Conservation (phyloP, 192 early-diverging fungal genomes). For the Podochytrium sp. region DNA sequence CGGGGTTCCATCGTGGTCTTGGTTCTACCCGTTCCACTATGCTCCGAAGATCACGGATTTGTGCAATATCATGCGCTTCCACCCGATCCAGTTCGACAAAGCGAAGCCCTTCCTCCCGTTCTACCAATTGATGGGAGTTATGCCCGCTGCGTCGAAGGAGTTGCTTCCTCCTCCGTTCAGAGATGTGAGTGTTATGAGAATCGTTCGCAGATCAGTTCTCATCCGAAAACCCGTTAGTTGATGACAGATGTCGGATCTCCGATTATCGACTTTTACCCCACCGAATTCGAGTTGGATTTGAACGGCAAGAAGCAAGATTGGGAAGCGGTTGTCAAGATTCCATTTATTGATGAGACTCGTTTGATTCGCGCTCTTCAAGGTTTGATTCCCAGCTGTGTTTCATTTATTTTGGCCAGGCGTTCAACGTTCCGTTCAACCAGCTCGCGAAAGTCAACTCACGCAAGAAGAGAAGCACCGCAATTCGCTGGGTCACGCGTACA, state of each 20-base stretch:
- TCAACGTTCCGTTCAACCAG: slow-evolving; percentile 17
- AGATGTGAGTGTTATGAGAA: no score
- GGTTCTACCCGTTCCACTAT: slow-evolving; percentile 99
- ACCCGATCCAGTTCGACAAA: slow-evolving; percentile 76
- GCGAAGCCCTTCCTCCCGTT: slow-evolving; percentile 87
- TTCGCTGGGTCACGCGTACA: slow-evolving; percentile 61
- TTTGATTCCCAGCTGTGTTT: not conserved
- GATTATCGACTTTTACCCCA: slow-evolving; percentile 95
- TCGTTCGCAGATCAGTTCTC: no score
- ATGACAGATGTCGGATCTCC: slow-evolving; percentile 85
- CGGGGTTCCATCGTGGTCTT: slow-evolving; percentile 93
- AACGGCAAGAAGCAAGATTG: slow-evolving; percentile 96
- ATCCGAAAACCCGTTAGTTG: no score
- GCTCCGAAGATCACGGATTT: slow-evolving; percentile 82
- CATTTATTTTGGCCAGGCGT: not conserved
- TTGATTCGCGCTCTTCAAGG: slow-evolving; percentile 74
- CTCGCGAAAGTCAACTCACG: slow-evolving; percentile 66
- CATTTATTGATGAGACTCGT: slow-evolving; percentile 90
- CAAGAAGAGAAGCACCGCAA: slow-evolving; percentile 80
- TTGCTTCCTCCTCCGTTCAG: slow-evolving; percentile 55
- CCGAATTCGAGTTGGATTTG: slow-evolving; percentile 85
- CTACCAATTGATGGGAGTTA: slow-evolving; percentile 96
- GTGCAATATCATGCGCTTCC: slow-evolving; percentile 69
- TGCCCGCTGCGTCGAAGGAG: slow-evolving; percentile 77
- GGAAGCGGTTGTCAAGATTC: slow-evolving; percentile 88